Evolutionary conservation across 1,284 basidiomycete species (phyloP), one percentile per base, ranked within the genome.

Genomic region (Inonotus obliquus): DNA sequence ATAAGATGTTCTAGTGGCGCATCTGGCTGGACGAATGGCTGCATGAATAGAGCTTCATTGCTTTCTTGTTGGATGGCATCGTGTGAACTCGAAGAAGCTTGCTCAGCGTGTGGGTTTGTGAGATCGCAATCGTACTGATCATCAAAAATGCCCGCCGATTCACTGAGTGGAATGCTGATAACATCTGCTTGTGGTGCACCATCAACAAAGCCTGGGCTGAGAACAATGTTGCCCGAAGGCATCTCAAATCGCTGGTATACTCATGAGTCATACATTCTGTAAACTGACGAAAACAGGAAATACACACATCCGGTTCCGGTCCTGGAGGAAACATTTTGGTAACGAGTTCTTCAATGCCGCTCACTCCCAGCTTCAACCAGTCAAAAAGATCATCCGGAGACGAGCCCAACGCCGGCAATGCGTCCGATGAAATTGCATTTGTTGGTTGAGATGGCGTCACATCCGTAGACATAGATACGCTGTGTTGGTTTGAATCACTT

Each of bases 121-220:
- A 53, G 23, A 39, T 53, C 49, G n/a, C 58, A 52, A 29, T 52
- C 21, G 13, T 49, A 58, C 32, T 59, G 48, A 37, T 59, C 58
- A 21, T 37, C 58, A n/a, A 54, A n/a, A 3, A 44, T 25, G 11
- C 35, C 32, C 14, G 27, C 23, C 35, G 38, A 27, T 27, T 49
- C 23, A 35, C n/a, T 25, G 14, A 39, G 9, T 10, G 54, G 54
- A 55, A 55, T 41, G 37, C 54, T 41, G 27, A 55, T 13, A 13
- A 55, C 35, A 32, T 39, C 17, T 6, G 54, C 11, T n/a, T 41
- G 54, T 17, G 35, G 4, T 9, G 25, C 35, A 6, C 41, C 37
- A 2, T 55, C 38, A 25, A 55, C 54, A 45, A 39, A 41, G 23
- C 54, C 54, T 23, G 54, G 54, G 27, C 19, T 19, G 17, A 41